These are phyloP conservation scores for Abrus pulchellus DNA, from an alignment of 306 rosid genomes.

Conservation along the genomic window DNA sequence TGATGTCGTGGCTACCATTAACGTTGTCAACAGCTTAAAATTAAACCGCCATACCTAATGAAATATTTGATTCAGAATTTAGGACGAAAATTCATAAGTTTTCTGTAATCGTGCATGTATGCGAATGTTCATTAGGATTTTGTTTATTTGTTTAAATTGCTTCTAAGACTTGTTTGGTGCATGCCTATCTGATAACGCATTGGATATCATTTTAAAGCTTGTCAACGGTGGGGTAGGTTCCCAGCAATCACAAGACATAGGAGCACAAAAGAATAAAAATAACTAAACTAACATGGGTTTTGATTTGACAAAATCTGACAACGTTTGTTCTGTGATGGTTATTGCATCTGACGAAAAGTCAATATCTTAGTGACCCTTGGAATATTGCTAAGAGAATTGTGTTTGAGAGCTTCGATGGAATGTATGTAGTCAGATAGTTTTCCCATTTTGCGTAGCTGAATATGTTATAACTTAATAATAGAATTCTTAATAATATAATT, in stretches of 20 bases:
- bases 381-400: not conserved
- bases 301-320: not conserved
- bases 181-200: not conserved
- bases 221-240: constrained; percentile 44
- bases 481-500: not conserved
- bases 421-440: not conserved
- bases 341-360: not conserved
- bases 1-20: constrained; percentile 33
- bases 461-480: not conserved
- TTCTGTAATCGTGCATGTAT: constrained; percentile 23
- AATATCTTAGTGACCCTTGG: not conserved
- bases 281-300: not conserved
- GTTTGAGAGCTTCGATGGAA: not conserved
- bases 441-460: not conserved
- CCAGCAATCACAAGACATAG: constrained; percentile 31
- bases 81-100: constrained; percentile 9
- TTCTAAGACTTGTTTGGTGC: not conserved
- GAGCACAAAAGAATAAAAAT: not conserved
- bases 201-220: constrained; percentile 1
- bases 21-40: not conserved
- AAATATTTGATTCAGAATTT: not conserved
- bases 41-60: not conserved
- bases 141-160: not conserved
- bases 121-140: constrained; percentile 7
- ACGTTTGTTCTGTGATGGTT: not conserved